These are phyloP conservation scores for Pelargonium myrrhifolium DNA, from an alignment of 441 rosid genomes.

Conservation along the genomic window DNA sequence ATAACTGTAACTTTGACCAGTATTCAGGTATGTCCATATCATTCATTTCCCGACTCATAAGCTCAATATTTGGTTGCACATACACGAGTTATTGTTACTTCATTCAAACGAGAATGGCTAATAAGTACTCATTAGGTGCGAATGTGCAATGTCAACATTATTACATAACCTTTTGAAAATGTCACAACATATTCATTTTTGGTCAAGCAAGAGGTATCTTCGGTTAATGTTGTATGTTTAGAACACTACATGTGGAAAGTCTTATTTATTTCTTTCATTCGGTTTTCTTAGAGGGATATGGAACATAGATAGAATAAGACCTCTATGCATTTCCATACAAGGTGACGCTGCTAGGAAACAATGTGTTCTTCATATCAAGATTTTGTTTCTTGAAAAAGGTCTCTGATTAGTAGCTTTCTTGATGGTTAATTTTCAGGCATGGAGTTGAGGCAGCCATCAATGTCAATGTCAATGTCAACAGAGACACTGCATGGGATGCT, in stretches of 20 bases:
- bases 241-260: conserved; percentile 2
- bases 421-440: conserved; percentile 20
- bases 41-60: not conserved
- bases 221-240: not conserved
- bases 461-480: conserved; percentile 15
- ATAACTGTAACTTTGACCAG: conserved; percentile 40
- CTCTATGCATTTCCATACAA: not conserved
- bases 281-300: no score
- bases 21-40: conserved; percentile 31
- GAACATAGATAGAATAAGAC: no score
- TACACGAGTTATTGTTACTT: not conserved
- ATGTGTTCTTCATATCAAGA: not conserved
- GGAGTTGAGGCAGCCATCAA: conserved; percentile 39
- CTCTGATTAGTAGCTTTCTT: not conserved
- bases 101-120: not conserved
- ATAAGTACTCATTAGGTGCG: not conserved
- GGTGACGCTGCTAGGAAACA: not conserved
- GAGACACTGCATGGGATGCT: conserved; percentile 25
- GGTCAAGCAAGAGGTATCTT: not conserved
- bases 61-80: not conserved
- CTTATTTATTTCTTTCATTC: no score
- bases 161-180: not conserved
- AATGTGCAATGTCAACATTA: not conserved
- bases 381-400: not conserved
- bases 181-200: not conserved